phyloP scores from a whole-genome alignment of 345 rosid species.

The Eucalyptus curtisii region DNA sequence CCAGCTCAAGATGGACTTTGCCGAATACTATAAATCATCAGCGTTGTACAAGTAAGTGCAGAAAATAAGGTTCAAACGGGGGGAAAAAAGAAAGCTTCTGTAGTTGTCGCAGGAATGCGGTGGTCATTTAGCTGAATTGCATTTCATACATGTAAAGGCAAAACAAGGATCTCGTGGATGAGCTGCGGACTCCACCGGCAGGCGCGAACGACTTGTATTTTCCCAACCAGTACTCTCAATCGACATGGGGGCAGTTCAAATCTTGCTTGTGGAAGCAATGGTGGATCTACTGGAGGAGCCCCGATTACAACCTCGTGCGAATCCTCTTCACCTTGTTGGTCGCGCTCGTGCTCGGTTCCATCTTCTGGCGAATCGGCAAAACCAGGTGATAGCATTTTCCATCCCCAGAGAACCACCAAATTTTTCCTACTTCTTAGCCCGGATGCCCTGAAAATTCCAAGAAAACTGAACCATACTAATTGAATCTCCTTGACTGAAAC shows the following conservation, averaged over 20 bases:
- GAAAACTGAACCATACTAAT: neutral
- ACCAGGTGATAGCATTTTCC: constrained; percentile 17
- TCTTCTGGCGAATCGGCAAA: constrained; percentile 52
- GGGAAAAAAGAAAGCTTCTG: neutral
- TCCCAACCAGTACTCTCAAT: constrained; percentile 31
- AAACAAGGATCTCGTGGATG: constrained; percentile 45
- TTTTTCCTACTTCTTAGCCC: neutral
- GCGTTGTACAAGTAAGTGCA: neutral
- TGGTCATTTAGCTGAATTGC: neutral
- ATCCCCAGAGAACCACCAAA: neutral
- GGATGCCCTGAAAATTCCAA: neutral
- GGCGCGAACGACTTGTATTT: constrained; percentile 41
- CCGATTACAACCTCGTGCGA: constrained; percentile 54
- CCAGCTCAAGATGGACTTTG: neutral
- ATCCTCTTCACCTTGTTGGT: constrained; percentile 36
- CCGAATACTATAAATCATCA: neutral
- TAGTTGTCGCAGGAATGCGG: neutral
- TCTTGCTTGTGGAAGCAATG: constrained; percentile 63
- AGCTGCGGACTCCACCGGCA: constrained; percentile 38
- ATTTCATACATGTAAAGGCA: constrained; percentile 12
- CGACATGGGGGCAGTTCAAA: constrained; percentile 46
- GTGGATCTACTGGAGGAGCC: constrained; percentile 75
- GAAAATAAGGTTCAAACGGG: neutral
- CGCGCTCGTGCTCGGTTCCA: constrained; percentile 45
- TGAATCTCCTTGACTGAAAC: neutral